These are phyloP conservation scores for Botrytis porri DNA, from an alignment of 2,329 filamentous ascomycete species.

Conservation along the genomic window DNA sequence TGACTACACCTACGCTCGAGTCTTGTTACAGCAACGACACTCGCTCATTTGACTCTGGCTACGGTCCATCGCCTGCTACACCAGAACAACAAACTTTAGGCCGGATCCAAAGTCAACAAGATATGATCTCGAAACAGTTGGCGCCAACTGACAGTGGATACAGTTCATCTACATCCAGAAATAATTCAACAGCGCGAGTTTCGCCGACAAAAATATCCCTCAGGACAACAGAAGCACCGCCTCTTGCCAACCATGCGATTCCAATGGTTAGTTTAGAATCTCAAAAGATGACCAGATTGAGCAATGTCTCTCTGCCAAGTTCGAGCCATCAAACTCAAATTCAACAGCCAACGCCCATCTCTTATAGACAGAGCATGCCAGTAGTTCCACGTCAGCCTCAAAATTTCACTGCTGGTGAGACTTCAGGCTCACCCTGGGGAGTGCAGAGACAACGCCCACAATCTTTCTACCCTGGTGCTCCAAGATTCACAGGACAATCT, in stretches of 20 bases:
- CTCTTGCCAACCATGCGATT: constrained; percentile 16
- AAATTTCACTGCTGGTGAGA: background rate
- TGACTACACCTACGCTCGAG: constrained; percentile 25
- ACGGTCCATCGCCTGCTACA: constrained; percentile 21
- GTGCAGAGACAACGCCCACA: constrained; percentile 21
- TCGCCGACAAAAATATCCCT: constrained; percentile 21
- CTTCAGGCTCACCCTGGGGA: constrained; percentile 20
- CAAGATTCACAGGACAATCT: constrained; percentile 31
- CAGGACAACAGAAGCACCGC: constrained; percentile 17
- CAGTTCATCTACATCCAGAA: constrained; percentile 54
- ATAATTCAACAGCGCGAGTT: constrained; percentile 22
- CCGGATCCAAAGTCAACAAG: constrained; percentile 19
- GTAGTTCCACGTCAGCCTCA: background rate
- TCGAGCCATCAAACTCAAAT: constrained; percentile 5
- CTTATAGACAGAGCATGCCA: constrained; percentile 23
- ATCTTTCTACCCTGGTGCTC: constrained; percentile 21
- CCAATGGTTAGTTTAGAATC: constrained; percentile 9
- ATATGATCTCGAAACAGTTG: constrained; percentile 41
- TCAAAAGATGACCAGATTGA: constrained; percentile 8
- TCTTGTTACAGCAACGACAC: constrained; percentile 13
- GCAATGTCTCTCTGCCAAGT: background rate
- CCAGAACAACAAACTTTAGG: background rate
- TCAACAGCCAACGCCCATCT: constrained; percentile 13
- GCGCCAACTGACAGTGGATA: constrained; percentile 61
- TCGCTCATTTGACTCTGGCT: constrained; percentile 33